Base-by-base conservation (phyloP, 768 basidiomycete species). In the Lepiota brunneoincarnata region DNA sequence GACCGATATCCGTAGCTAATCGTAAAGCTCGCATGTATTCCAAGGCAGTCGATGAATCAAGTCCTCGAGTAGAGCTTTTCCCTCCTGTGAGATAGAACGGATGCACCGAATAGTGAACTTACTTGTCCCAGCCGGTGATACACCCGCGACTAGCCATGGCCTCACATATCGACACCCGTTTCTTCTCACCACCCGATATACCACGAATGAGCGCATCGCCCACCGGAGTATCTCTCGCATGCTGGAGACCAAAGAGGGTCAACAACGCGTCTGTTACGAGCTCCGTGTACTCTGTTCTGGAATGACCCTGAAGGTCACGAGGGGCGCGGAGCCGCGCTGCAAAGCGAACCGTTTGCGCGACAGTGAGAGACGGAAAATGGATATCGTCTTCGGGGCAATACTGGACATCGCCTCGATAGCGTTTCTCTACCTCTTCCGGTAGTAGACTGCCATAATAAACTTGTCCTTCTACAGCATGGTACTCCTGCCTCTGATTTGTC, bases 301-400 rank as follows among this genome's bases (percentile, higher is more conserved):
- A 64, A 12, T 75, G 58, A 4, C 70, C 73, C 2, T 77, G 47
- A 37, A 84, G 81, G 3, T 65, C 72, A 10, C 72, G 79, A 1
- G 92, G 91, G 9, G 81, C 80, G 23, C 91, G 85, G 10, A 81
- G 84, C 56, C 75, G 78, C 0, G 84, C 80, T 0, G 88, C 86
- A 51, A 91, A 89, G 3, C 68, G 70, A 37, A 97, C 75, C 0
- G 91, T 93, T 63, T 93, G 79, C 51, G 81, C 78, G 21, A 93
- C 90, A 10, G 87, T 89, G 17, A 97, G 77, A 9, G 87, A 89
- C 2, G 92, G 88, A 62, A 94, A 89, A 64, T 94, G 91, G 10
- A 89, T 74, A n/a, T n/a, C n/a, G n/a, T n/a, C n/a, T n/a, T n/a
- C n/a, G n/a, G n/a, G n/a, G n/a, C n/a, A n/a, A n/a, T n/a, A n/a